Conservation (phyloP, 352 stramenopile species). For the Globisporangium nunn region DNA sequence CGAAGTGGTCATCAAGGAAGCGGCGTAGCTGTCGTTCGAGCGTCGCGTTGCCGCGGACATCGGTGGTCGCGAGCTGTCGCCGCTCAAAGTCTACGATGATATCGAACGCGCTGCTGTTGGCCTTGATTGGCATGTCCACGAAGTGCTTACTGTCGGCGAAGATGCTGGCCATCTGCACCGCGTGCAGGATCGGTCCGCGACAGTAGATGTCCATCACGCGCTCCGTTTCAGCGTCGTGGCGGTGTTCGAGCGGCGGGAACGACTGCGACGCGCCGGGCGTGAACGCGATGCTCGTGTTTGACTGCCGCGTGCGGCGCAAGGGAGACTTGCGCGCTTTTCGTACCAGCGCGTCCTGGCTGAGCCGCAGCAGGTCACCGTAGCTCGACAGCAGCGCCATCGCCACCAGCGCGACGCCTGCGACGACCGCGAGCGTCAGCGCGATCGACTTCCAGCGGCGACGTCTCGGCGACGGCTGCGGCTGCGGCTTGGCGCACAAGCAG, state of each 20-base stretch:
- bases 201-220: constrained; percentile 74
- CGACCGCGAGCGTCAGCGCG: background rate
- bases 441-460: constrained; percentile 5
- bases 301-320: background rate
- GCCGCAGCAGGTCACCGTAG: background rate
- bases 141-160: constrained; percentile 91
- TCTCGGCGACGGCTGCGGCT: background rate
- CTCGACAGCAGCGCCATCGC: background rate
- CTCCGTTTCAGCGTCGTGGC: constrained; percentile 38
- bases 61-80: constrained; percentile 42
- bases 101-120: constrained; percentile 59
- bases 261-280: background rate
- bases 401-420: background rate
- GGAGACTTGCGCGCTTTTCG: too few species aligned
- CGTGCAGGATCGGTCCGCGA: constrained; percentile 52
- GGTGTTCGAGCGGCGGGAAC: constrained; percentile 16
- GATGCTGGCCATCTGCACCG: constrained; percentile 64
- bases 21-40: constrained; percentile 37
- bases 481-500: background rate
- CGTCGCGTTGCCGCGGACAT: constrained; percentile 21
- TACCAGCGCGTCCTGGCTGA: background rate
- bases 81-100: constrained; percentile 68
- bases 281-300: constrained; percentile 1
- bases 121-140: constrained; percentile 90
- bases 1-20: constrained; percentile 83